Base-by-base conservation (phyloP, 2,329 filamentous ascomycete genomes). In the Colletotrichum ledebouriae region DNA sequence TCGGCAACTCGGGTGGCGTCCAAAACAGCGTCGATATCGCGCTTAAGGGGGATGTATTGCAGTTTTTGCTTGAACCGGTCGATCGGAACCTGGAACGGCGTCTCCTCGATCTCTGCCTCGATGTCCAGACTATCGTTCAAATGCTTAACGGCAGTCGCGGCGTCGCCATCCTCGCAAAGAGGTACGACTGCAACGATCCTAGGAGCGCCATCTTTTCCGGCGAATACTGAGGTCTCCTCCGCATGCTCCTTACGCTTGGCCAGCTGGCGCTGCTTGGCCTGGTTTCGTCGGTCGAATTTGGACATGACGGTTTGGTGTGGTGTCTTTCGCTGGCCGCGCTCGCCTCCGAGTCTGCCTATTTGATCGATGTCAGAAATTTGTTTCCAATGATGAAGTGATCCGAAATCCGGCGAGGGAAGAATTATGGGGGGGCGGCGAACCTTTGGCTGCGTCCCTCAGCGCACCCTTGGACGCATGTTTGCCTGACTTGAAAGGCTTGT, bases 221-320 rank as follows among this genome's bases (percentile, higher is more conserved):
- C 82, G 76, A 99, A 99, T 22, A 99, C 84, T 42, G 89, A 93
- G 0, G 88, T 90, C 59, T 94, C 91, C 73, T 92, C 91, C 55
- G 92, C 86, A 76, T 96, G 92, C 74, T 96, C 94, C 76, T 90
- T 90, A 76, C 94, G 90, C 81, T 98, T 98, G 73, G 90, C 85
- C 70, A 92, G 83, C 75, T 95, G 92, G 79, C 91, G 90, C 84
- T 99, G 96, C 80, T 95, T 95, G 73, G 94, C 93, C 83, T 97
- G 94, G 80, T 99, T 98, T 74, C 94, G 90, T 69, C 96, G 92
- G 80, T 97, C 94, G 78, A 99, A 88, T 82, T 98, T 99, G 67
- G 94, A 97, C 93, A 98, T 95, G 82, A 98, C 89, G 82, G 97
- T 94, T 79, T 99, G 96, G 79, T 97, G 94, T 63, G 93, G 93